Percentiles rank a stretch among this genome's conserved stretches.
Conservation (phyloP, 495 filamentous ascomycete genomes). For the Physcia stellaris region DNA sequence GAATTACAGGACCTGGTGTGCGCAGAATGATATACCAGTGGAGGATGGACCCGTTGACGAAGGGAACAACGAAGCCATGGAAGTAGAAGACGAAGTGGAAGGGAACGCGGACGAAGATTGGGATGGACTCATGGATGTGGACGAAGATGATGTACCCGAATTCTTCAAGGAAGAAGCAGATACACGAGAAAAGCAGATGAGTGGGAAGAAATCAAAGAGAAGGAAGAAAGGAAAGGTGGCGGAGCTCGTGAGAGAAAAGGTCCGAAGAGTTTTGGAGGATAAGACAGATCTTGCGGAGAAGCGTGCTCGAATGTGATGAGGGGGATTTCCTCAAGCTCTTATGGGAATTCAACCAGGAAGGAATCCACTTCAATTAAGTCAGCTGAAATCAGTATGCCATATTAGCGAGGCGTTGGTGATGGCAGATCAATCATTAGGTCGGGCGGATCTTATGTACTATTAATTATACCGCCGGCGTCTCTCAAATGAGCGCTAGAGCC, state of each 20-base stretch:
- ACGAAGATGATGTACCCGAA: slow-evolving; percentile 47
- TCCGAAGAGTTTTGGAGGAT: slow-evolving; percentile 65
- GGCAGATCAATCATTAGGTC: no score
- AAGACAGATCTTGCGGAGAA: slow-evolving; percentile 66
- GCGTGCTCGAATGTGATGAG: slow-evolving; percentile 73
- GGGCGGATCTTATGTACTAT: no score
- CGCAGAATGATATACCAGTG: slow-evolving; percentile 62
- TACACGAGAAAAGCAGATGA: slow-evolving; percentile 29
- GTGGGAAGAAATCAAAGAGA: slow-evolving; percentile 33
- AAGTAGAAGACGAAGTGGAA: slow-evolving; percentile 16
- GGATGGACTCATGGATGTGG: slow-evolving; percentile 41
- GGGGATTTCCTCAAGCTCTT: slow-evolving; percentile 71
- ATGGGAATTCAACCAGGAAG: slow-evolving; percentile 75
- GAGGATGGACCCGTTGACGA: slow-evolving; percentile 51
- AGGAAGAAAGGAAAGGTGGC: slow-evolving; percentile 64
- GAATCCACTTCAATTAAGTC: slow-evolving; percentile 76
- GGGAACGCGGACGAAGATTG: slow-evolving; percentile 26
- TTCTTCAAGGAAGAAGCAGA: slow-evolving; percentile 63
- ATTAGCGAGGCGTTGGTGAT: not conserved
- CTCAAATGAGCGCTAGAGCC: slow-evolving; percentile 76
- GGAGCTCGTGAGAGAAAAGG: slow-evolving; percentile 66
- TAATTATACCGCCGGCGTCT: slow-evolving; percentile 28
- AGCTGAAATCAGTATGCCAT: not conserved
- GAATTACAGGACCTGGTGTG: slow-evolving; percentile 83
- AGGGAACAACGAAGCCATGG: slow-evolving; percentile 13